These are phyloP conservation scores for Lophiostoma macrostomum DNA, from an alignment of 495 filamentous ascomycete species.

Conservation along the genomic window DNA sequence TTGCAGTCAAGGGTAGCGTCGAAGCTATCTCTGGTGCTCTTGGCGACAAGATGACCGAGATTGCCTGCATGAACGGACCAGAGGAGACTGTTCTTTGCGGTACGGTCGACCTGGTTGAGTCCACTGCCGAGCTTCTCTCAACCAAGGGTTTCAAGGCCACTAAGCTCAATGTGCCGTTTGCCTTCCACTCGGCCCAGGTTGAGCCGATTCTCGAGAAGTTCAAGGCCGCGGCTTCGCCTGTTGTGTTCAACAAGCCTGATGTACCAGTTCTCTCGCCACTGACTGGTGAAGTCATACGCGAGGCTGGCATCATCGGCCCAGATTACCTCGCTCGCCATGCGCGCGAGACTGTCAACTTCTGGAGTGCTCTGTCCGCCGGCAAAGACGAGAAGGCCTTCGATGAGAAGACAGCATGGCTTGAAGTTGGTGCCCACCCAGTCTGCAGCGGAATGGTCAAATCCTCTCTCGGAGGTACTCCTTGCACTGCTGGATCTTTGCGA, in stretches of 20 bases:
- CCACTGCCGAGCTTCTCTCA: slow-evolving; percentile 38
- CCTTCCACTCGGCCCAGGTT: slow-evolving; percentile 55
- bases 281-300: slow-evolving; percentile 44
- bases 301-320: slow-evolving; percentile 43
- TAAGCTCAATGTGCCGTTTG: slow-evolving; percentile 50
- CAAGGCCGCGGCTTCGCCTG: slow-evolving; percentile 39
- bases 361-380: slow-evolving; percentile 40
- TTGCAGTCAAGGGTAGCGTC: slow-evolving; percentile 47
- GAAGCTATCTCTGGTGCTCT: slow-evolving; percentile 40
- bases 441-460: slow-evolving; percentile 46
- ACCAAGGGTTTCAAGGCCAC: slow-evolving; percentile 52
- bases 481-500: slow-evolving; percentile 45
- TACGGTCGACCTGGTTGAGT: slow-evolving; percentile 36
- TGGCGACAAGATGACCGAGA: slow-evolving; percentile 45
- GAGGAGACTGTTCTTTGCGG: slow-evolving; percentile 49
- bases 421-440: slow-evolving; percentile 46
- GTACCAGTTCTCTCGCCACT: slow-evolving; percentile 45
- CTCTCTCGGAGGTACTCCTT: slow-evolving; percentile 39
- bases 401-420: slow-evolving; percentile 47
- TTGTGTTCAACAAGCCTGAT: slow-evolving; percentile 45
- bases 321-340: slow-evolving; percentile 46
- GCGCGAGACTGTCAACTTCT: slow-evolving; percentile 47
- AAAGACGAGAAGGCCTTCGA: slow-evolving; percentile 43
- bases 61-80: slow-evolving; percentile 48
- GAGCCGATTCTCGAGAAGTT: slow-evolving; percentile 51